Conservation (phyloP, 1,284 basidiomycete genomes). For the Fistulinella cinereoalba region DNA sequence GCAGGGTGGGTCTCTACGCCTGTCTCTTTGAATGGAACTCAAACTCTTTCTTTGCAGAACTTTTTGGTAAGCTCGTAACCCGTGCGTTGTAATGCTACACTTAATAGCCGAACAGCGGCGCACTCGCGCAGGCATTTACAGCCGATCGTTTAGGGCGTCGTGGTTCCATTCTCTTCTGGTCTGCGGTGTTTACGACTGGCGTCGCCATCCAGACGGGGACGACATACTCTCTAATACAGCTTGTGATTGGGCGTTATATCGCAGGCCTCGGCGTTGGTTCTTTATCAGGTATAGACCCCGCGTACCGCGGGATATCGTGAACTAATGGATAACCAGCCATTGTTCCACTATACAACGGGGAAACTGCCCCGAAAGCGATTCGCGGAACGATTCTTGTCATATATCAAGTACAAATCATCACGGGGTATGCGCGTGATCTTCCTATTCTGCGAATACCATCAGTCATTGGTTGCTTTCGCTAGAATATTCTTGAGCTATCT, state of each 20-base stretch:
- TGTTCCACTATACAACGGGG: slow-evolving; percentile 79
- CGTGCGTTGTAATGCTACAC: background rate
- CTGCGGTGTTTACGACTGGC: slow-evolving; percentile 70
- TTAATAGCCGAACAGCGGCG: slow-evolving; percentile 46
- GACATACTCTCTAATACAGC: slow-evolving; percentile 56
- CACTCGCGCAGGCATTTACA: slow-evolving; percentile 72
- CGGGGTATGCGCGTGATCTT: slow-evolving; percentile 44
- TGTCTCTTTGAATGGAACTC: background rate
- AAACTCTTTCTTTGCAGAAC: slow-evolving; percentile 38
- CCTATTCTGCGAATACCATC: background rate
- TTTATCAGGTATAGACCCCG: slow-evolving; percentile 64
- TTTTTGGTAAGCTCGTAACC: slow-evolving; percentile 47
- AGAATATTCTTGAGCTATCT: slow-evolving; percentile 44
- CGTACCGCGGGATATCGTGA: slow-evolving; percentile 10
- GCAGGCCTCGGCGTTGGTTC: slow-evolving; percentile 79
- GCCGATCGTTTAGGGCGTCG: slow-evolving; percentile 71
- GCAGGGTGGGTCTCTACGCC: slow-evolving; percentile 51
- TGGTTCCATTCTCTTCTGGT: slow-evolving; percentile 73
- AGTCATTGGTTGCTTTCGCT: background rate
- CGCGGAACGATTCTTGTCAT: slow-evolving; percentile 72
- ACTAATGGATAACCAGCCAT: slow-evolving; percentile 47
- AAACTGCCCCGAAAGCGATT: slow-evolving; percentile 73
- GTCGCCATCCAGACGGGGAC: slow-evolving; percentile 71
- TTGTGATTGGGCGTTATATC: slow-evolving; percentile 68
- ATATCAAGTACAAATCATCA: slow-evolving; percentile 75